A percentile compares a stretch with the other conserved stretches of the same genome.
Conservation (phyloP, 176 grass and related monocot genomes). For the Pharus latifolius region DNA sequence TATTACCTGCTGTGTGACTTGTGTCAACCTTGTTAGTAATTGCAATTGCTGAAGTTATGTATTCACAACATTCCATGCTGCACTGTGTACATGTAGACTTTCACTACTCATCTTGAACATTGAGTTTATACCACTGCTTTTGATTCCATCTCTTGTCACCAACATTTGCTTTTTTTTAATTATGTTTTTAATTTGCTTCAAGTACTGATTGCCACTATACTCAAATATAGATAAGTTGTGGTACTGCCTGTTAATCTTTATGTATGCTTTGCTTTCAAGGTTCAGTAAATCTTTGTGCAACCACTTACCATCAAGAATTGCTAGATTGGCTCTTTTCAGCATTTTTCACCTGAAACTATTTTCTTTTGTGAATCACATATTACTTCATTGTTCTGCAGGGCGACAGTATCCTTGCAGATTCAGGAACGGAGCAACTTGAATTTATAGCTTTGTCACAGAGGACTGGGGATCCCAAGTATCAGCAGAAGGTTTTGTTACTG, state of each 20-base stretch:
- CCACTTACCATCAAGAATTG: neutral
- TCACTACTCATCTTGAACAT: neutral
- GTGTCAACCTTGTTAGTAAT: too few species aligned
- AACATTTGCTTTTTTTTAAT: neutral
- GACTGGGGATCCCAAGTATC: slow-evolving; percentile 86
- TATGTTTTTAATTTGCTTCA: neutral
- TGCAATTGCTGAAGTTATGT: too few species aligned
- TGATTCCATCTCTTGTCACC: neutral
- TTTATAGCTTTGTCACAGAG: slow-evolving; percentile 96
- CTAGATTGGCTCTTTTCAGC: neutral
- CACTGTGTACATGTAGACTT: neutral
- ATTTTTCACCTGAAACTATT: neutral
- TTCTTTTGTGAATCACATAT: slow-evolving; percentile 7
- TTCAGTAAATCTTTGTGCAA: neutral
- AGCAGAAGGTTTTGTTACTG: slow-evolving; percentile 59
- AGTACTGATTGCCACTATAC: neutral
- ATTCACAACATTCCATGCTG: neutral
- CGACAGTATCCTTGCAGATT: slow-evolving; percentile 90
- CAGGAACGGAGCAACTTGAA: slow-evolving; percentile 95
- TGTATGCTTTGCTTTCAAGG: too few species aligned
- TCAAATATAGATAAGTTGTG: neutral
- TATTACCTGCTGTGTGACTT: too few species aligned
- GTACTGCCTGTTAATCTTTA: neutral
- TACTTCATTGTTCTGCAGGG: slow-evolving; percentile 45
- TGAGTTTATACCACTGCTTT: neutral